Percentiles rank a stretch among this genome's conserved stretches.
Conservation (phyloP, 2,329 filamentous ascomycete genomes). For the Diaporthe batatas region DNA sequence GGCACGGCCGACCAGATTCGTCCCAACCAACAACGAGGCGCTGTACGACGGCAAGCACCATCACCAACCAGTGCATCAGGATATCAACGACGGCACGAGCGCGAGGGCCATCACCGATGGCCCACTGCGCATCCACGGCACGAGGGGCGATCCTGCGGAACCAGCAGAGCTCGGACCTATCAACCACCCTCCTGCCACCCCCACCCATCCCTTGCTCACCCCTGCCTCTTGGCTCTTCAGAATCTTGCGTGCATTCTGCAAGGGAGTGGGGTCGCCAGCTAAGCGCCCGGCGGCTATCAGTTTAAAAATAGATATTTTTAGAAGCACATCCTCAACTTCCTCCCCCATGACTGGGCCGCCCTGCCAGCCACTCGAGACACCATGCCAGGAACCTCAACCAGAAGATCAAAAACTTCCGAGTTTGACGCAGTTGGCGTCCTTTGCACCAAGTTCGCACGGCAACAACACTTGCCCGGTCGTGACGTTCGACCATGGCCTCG, state of each 20-base stretch:
- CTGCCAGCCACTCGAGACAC: slow-evolving; percentile 18
- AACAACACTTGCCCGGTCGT: not conserved
- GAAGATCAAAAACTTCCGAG: slow-evolving; percentile 11
- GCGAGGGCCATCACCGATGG: slow-evolving; percentile 2
- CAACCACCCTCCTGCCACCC: slow-evolving; percentile 1
- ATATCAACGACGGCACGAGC: slow-evolving; percentile 7
- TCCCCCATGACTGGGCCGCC: slow-evolving; percentile 14
- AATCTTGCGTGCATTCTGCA: slow-evolving; percentile 32
- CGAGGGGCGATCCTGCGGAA: slow-evolving; percentile 14
- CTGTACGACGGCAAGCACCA: not conserved
- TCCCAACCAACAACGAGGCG: slow-evolving; percentile 10
- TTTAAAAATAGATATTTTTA: slow-evolving; percentile 36
- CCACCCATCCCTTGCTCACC: slow-evolving; percentile 23
- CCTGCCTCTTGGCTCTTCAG: slow-evolving; percentile 23
- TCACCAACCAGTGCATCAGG: not conserved
- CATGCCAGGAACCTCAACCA: slow-evolving; percentile 15
- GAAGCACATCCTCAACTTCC: slow-evolving; percentile 16
- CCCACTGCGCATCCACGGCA: slow-evolving; percentile 17
- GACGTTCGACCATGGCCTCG: not conserved
- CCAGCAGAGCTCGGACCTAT: slow-evolving; percentile 29
- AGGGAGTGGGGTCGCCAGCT: slow-evolving; percentile 25
- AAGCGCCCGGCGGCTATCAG: slow-evolving; percentile 40
- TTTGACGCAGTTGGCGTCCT: slow-evolving; percentile 11
- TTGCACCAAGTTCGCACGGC: not conserved
- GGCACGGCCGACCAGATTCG: slow-evolving; percentile 9